A percentile compares a stretch with the other conserved stretches of the same genome.
Evolutionary conservation across 495 filamentous ascomycete genomes (phyloP).

Genomic region (Astrocystis sublimbata): DNA sequence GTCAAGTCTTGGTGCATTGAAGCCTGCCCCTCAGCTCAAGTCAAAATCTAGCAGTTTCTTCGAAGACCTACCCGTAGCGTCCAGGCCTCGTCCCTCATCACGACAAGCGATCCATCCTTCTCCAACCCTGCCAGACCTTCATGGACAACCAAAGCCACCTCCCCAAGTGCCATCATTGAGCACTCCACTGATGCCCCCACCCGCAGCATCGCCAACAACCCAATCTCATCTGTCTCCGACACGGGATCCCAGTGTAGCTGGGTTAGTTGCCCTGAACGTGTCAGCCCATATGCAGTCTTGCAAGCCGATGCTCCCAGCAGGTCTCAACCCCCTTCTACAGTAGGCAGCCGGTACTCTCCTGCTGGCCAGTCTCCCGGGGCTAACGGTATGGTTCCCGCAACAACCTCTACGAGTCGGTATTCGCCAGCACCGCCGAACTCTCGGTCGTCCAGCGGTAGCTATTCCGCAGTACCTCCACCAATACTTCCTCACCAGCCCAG

Average conservation of each 20-base stretch:
- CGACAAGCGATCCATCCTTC: conserved; percentile 42
- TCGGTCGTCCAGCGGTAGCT: conserved; percentile 40
- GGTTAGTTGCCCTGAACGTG: conserved; percentile 55
- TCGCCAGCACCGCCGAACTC: conserved; percentile 52
- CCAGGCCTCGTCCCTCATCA: conserved; percentile 56
- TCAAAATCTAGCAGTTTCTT: conserved; percentile 70
- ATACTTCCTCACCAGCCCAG: conserved; percentile 74
- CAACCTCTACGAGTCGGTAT: conserved; percentile 49
- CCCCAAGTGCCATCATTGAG: conserved; percentile 37
- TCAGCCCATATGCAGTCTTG: conserved; percentile 63
- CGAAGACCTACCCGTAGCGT: conserved; percentile 76
- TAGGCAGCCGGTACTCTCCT: conserved; percentile 60
- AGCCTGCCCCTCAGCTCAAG: conserved; percentile 35
- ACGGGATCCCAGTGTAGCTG: conserved; percentile 33
- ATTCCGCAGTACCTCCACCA: conserved; percentile 46
- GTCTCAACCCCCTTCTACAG: conserved; percentile 37
- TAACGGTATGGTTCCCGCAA: conserved; percentile 34
- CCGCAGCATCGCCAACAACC: conserved; percentile 31
- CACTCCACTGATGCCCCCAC: conserved; percentile 24
- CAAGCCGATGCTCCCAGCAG: conserved; percentile 42
- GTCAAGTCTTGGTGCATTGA: conserved; percentile 27
- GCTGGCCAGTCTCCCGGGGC: conserved; percentile 45
- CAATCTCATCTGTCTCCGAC: conserved; percentile 30
- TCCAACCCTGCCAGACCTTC: conserved; percentile 40
- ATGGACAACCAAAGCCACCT: conserved; percentile 30